Evolutionary conservation across 2,329 filamentous ascomycete genomes (phyloP).

Genomic region (Colletotrichum echinochloae): DNA sequence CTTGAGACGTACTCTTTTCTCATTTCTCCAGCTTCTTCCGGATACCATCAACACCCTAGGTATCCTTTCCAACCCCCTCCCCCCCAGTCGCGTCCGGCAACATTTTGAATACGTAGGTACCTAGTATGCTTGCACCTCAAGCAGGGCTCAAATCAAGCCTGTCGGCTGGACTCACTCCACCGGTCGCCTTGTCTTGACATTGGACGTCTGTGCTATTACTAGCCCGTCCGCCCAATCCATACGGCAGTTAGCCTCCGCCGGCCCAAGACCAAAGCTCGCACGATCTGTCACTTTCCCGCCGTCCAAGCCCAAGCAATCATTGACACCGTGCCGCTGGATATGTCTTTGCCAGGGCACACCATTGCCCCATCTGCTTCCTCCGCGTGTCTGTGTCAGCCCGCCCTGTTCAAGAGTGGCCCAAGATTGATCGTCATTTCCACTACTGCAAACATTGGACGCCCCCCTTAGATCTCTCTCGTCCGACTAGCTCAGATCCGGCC

Average conservation of each 20-base stretch:
- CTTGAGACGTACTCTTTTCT: background rate
- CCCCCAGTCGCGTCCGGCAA: too few species aligned
- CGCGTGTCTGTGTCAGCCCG: background rate
- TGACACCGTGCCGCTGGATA: constrained; percentile 16
- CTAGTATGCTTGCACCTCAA: background rate
- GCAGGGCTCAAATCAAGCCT: background rate
- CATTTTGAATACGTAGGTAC: background rate
- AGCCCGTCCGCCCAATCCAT: constrained; percentile 7
- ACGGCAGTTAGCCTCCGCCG: constrained; percentile 17
- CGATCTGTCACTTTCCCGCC: background rate
- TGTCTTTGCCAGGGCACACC: too few species aligned
- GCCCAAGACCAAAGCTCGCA: background rate
- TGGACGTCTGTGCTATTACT: constrained; percentile 13
- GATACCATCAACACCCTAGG: background rate
- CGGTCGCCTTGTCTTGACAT: constrained; percentile 18
- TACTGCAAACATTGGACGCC: constrained; percentile 40
- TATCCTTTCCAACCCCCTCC: background rate
- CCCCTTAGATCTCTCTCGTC: constrained; percentile 38
- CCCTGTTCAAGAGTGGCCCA: constrained; percentile 13
- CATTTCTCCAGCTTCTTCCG: background rate
- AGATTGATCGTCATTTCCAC: constrained; percentile 40
- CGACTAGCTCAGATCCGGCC: constrained; percentile 36
- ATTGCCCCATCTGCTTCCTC: too few species aligned
- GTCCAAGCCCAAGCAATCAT: constrained; percentile 1
- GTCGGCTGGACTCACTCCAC: background rate